Conservation (phyloP, 176 grass and related monocot species). For the Alopecurus myosuroides region DNA sequence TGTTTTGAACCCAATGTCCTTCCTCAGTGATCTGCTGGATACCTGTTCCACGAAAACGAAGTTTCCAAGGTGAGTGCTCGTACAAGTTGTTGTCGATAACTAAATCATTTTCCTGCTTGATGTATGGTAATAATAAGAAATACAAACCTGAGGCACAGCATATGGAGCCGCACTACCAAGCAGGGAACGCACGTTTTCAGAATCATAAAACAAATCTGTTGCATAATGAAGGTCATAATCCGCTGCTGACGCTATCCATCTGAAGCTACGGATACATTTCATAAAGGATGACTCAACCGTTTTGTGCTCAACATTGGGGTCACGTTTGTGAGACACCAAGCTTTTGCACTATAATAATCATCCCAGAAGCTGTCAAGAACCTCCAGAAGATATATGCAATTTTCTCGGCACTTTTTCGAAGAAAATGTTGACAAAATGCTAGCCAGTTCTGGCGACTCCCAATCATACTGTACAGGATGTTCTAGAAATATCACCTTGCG, state of each 20-base stretch:
- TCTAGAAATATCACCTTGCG: slow-evolving; percentile 24
- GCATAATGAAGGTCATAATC: slow-evolving; percentile 71
- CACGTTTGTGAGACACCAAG: slow-evolving; percentile 11
- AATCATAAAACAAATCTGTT: slow-evolving; percentile 73
- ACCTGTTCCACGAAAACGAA: slow-evolving; percentile 52
- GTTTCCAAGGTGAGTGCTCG: not conserved
- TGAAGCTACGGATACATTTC: slow-evolving; percentile 67
- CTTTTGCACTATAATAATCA: slow-evolving; percentile 70
- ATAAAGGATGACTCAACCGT: slow-evolving; percentile 61
- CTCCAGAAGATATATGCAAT: slow-evolving; percentile 80
- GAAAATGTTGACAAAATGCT: slow-evolving; percentile 71
- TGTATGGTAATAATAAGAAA: slow-evolving; percentile 12
- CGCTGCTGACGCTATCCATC: slow-evolving; percentile 76
- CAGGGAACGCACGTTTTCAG: slow-evolving; percentile 54
- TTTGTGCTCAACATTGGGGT: slow-evolving; percentile 38
- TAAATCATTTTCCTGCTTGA: not conserved
- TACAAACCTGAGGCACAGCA: slow-evolving; percentile 80
- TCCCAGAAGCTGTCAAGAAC: slow-evolving; percentile 93
- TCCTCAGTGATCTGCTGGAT: slow-evolving; percentile 69
- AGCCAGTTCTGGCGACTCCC: slow-evolving; percentile 80
- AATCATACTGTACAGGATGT: slow-evolving; percentile 48
- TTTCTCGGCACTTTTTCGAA: slow-evolving; percentile 48
- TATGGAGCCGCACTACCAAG: slow-evolving; percentile 72
- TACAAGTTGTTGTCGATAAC: not conserved
- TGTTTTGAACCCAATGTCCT: slow-evolving; percentile 83